These are phyloP conservation scores for Podosphaera leucotricha DNA, from an alignment of 2,329 filamentous ascomycete genomes.

Conservation along the genomic window DNA sequence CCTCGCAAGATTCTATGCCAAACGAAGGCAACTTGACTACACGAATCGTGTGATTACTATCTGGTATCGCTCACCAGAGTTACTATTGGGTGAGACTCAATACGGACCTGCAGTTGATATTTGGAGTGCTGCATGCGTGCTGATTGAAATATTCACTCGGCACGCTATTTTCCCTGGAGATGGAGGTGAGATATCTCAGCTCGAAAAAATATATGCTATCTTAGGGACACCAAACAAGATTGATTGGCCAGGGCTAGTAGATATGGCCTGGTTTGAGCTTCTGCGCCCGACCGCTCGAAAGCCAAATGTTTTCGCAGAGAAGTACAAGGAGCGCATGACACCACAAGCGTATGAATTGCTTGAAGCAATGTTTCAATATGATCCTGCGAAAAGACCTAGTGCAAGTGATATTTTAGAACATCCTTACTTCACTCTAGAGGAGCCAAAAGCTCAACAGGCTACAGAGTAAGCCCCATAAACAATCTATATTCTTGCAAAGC, in stretches of 20 bases:
- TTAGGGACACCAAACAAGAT: slow-evolving; percentile 66
- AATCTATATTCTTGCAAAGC: not conserved
- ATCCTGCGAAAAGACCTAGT: slow-evolving; percentile 61
- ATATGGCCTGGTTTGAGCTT: slow-evolving; percentile 94
- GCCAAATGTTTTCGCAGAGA: slow-evolving; percentile 55
- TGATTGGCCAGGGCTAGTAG: slow-evolving; percentile 75
- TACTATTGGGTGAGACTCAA: slow-evolving; percentile 73
- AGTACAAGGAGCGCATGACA: slow-evolving; percentile 56
- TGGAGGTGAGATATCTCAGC: slow-evolving; percentile 81
- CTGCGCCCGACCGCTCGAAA: slow-evolving; percentile 54
- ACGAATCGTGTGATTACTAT: slow-evolving; percentile 98
- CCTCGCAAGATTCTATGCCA: slow-evolving; percentile 85
- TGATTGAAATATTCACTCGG: slow-evolving; percentile 87
- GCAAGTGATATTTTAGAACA: slow-evolving; percentile 70
- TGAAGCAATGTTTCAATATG: slow-evolving; percentile 66
- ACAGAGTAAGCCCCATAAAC: slow-evolving; percentile 39
- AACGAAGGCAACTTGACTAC: slow-evolving; percentile 77
- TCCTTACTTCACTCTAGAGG: slow-evolving; percentile 67
- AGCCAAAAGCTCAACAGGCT: slow-evolving; percentile 53
- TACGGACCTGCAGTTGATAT: slow-evolving; percentile 83
- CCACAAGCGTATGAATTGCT: slow-evolving; percentile 66
- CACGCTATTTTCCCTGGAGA: slow-evolving; percentile 90
- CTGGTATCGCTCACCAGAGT: slow-evolving; percentile 83
- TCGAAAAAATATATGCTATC: slow-evolving; percentile 89
- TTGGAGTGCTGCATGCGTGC: slow-evolving; percentile 92